Evolutionary conservation across 2,329 filamentous ascomycete species (phyloP), one percentile per base, ranked within the genome.

Genomic region (Aspergillus costaricaensis): DNA sequence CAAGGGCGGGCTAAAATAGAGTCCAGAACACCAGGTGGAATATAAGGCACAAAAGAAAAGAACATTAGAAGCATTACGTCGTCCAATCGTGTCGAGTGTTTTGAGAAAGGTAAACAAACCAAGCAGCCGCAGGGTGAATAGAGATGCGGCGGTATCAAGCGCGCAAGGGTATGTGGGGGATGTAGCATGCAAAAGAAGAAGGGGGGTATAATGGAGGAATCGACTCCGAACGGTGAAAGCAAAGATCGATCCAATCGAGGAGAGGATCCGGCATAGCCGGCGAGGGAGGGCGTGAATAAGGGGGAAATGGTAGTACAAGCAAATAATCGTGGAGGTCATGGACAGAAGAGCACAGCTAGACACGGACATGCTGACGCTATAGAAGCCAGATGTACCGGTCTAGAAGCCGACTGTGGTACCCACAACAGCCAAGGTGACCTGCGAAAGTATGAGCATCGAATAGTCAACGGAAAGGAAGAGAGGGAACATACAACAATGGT

Each of bases 401-500:
- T 68, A 75, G 54, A 75, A 74, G 36, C 73, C 73, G 47, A 70
- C 67, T 8, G 70, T 74, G 10, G 71, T 72, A 15, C 73, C 72
- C 43, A 75, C 72, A 57, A 67, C 72, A 62, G 70, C 71, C 14
- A 75, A 59, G 9, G 64, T 66, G 38, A 75, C 66, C 72, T 74
- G 47, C 12, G 12, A 5, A 43, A 50, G 5, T 17, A 47, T 70
- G 62, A 68, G 62, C 23, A 15, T 9, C 5, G 23, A 17, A 15
- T 4, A 25, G 4, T 7, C 36, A 14, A 55, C 2, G 6, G 12
- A 50, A n/a, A 36, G 4, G 12, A 39, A 27, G 14, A 7, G 27
- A 3, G 14, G 15, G 17, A 7, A 79, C 83, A 77, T 70, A 86
- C 83, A 66, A 87, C 78, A 55, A 82, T 77, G 59, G 78, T 79